Base-by-base conservation (phyloP, 805 yeast genomes). In the Wickerhamomyces chambardii region DNA sequence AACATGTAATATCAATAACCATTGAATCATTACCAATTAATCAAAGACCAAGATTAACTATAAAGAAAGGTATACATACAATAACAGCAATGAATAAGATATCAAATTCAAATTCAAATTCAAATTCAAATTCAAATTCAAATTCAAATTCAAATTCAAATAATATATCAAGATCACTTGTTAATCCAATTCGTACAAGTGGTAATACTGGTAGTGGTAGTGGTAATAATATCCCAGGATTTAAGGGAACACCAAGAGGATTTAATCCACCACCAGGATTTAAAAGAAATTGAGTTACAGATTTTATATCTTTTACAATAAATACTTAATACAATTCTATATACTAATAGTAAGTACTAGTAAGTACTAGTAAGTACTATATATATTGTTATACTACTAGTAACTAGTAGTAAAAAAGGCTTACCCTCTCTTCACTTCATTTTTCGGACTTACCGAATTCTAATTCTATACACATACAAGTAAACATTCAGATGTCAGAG, bases 1-100 rank as follows among this genome's bases (percentile, higher is more conserved):
- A 86, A 44, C 84, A 81, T 44, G 75, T 92, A 19, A 75, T 89
- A 11, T 74, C 87, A 4, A 49, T 48, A 2, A 51, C 62, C 15
- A 50, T 53, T 22, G 64, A 49, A 36, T 51, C 53, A 1, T 50
- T 53, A 11, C 61, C 63, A 4, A 40, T 51, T 2, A 55, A 48
- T 3, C 37, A 47, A 33, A 38, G 47, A 34, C 41, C 49, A 43
- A 40, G 56, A 41, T 32, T 45, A 37, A 35, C 36, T 45, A 38
- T 36, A 33, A 55, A 54, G 24, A 37, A 41, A 16, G 55, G 53
- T 4, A 30, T 41, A 6, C 61, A 62, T 28, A 48, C 54, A 7
- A 54, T 57, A 17, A 58, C 55, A 34, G 60, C 58, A 9, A 35
- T 48, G 22, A 45, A 36, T 17, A 41, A 22, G 14, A 7, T 25